These are phyloP conservation scores for Saprolegnia diclina DNA, from an alignment of 352 stramenopile species.

Conservation along the genomic window DNA sequence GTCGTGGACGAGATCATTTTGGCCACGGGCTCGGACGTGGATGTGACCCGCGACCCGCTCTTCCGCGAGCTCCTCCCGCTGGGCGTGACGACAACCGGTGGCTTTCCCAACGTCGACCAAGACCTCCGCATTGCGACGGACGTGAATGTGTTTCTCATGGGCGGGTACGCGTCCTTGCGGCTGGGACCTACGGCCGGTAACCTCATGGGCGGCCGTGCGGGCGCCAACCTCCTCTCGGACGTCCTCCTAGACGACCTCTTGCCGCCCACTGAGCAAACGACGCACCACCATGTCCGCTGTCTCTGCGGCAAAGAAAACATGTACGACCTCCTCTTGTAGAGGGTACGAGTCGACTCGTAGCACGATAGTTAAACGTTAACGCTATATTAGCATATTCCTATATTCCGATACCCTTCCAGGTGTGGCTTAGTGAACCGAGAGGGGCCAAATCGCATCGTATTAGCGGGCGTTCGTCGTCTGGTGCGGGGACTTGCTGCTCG, in stretches of 20 bases:
- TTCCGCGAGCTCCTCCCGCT: conserved; percentile 6
- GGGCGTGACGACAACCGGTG: not conserved
- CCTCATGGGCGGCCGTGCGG: conserved; percentile 18
- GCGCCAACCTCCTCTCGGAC: conserved; percentile 17
- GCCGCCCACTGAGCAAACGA: not conserved
- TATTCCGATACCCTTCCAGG: too few species aligned
- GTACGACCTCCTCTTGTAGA: conserved; percentile 13
- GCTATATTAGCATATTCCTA: too few species aligned
- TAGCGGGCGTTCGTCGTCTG: too few species aligned
- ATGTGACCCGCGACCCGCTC: conserved; percentile 8
- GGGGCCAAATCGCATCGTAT: too few species aligned
- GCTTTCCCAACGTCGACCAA: conserved; percentile 13
- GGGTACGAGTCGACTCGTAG: too few species aligned
- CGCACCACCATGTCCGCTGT: conserved; percentile 15
- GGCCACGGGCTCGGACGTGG: conserved; percentile 19
- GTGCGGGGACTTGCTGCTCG: too few species aligned
- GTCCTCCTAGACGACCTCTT: conserved; percentile 7
- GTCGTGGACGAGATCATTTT: conserved; percentile 21
- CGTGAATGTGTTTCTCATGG: conserved; percentile 26
- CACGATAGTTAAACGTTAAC: too few species aligned
- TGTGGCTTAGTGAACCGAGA: too few species aligned
- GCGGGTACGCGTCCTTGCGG: conserved; percentile 11
- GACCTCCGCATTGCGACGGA: not conserved
- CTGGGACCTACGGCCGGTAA: conserved; percentile 19
- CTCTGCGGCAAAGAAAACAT: conserved; percentile 28